Evolutionary conservation across 345 rosid genomes (phyloP).

Genomic region (Hibiscus tridactylites): DNA sequence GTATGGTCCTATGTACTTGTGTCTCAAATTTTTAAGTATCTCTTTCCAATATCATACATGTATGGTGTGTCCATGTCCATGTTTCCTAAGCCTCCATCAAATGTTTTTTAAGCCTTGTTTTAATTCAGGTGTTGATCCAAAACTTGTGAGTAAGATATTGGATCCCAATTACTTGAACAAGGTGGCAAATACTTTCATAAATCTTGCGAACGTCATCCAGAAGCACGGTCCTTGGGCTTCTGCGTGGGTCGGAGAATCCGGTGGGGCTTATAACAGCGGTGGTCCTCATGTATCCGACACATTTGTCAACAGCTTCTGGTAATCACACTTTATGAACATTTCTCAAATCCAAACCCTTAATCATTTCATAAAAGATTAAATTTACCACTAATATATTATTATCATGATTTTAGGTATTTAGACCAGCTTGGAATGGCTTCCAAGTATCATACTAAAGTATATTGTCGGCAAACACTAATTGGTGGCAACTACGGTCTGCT

Average conservation of each 20-base stretch:
- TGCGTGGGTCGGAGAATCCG: constrained; percentile 99
- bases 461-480: constrained; percentile 86
- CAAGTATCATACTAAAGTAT: constrained; percentile 74
- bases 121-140: constrained; percentile 68
- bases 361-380: too few relatives aligned
- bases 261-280: constrained; percentile 96
- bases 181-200: constrained; percentile 46
- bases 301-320: constrained; percentile 94
- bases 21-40: too few relatives aligned
- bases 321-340: constrained; percentile 7
- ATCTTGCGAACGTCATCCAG: constrained; percentile 40
- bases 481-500: constrained; percentile 93
- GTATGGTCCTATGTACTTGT: too few relatives aligned
- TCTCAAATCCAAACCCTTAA: too few relatives aligned
- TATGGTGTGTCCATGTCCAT: background rate
- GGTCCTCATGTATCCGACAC: constrained; percentile 77
- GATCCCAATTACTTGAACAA: constrained; percentile 59
- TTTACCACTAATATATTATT: background rate
- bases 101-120: background rate
- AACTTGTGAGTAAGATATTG: constrained; percentile 66
- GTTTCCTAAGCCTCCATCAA: background rate
- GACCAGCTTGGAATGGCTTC: constrained; percentile 98
- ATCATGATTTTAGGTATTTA: constrained; percentile 54
- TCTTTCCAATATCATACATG: background rate
- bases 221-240: constrained; percentile 80